Conservation (phyloP, 1,139 yeast genomes). For the Yamadazyma pseudoaaseri region DNA sequence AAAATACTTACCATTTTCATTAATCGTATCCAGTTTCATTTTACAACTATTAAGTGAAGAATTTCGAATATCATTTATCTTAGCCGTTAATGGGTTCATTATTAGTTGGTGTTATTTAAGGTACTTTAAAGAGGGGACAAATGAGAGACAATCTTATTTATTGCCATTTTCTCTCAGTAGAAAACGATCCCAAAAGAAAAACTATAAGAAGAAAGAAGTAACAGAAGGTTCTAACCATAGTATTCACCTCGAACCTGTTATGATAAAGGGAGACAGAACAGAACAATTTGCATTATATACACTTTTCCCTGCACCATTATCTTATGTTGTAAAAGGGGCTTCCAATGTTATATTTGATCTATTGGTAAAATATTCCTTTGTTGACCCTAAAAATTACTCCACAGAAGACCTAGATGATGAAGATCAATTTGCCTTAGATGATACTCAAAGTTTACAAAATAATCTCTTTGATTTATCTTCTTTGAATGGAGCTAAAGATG, state of each 20-base stretch:
- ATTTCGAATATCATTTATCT: constrained; percentile 24
- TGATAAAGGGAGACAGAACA: constrained; percentile 38
- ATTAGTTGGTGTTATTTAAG: constrained; percentile 43
- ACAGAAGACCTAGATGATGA: constrained; percentile 24
- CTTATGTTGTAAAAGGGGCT: constrained; percentile 23
- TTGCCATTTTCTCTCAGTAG: constrained; percentile 33
- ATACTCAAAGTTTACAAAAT: constrained; percentile 30
- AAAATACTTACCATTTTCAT: constrained; percentile 36
- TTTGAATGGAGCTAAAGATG: constrained; percentile 38
- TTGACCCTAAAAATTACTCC: constrained; percentile 29
- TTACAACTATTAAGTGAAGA: constrained; percentile 28
- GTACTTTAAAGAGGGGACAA: constrained; percentile 39
- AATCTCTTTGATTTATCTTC: constrained; percentile 42
- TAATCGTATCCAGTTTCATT: constrained; percentile 18
- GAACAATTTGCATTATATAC: constrained; percentile 42
- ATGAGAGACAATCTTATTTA: constrained; percentile 42
- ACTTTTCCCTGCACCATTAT: constrained; percentile 45
- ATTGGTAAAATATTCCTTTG: constrained; percentile 21
- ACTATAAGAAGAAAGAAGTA: constrained; percentile 10
- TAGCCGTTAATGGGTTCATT: constrained; percentile 29
- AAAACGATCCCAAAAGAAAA: constrained; percentile 20
- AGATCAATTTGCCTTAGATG: constrained; percentile 24
- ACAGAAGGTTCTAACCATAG: constrained; percentile 8
- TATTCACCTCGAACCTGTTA: constrained; percentile 25
- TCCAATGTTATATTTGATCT: constrained; percentile 19